Base-by-base conservation (phyloP, 106 monocot genomes). In the Phalaenopsis aphrodite region DNA sequence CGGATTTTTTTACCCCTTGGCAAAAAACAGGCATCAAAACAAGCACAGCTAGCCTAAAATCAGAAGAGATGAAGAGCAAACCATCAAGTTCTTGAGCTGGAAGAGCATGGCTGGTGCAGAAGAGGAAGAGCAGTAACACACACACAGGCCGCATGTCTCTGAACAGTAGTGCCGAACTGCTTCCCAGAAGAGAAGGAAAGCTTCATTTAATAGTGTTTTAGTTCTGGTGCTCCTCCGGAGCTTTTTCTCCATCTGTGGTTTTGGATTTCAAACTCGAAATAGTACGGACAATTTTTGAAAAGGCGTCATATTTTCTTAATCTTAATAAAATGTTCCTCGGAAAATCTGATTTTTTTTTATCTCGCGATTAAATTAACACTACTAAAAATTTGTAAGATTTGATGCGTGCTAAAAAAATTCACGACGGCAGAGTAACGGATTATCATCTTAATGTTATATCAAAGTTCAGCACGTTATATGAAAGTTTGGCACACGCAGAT, bases 121-220 rank as follows among this genome's bases (percentile, higher is more conserved):
- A 58, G 57, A 78, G 78, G 38, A 16, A 56, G 41, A 78, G 39
- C 17, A 78, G 57, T 58, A 78, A 18, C 18, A 41, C 57, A 78
- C 15, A 3, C 7, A 78, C 8, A 9, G 41, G 58, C 38, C 57
- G 41, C 78, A 78, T 78, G 14, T 56, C 16, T 42, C 4, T 12
- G 18, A 16, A 56, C 36, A 21, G 69, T 14, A 38, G 12, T 69
- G 30, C 39, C 3, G 38, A 69, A 14, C 38, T 3, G 14, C 14
- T 8, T 16, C 1, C 76, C 21, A 21, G 24, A 3, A 30, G 49
- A 30, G 30, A 21, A 10, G 23, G 71, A 71, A 42, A 36, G 4
- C 43, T 19, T 45, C 1, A 19, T 74, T 74, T 18, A 42, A 74
- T 41, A 74, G 43, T 17, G 42, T 18, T 43, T 6, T 2, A 17